Base-by-base conservation (phyloP, 1,139 yeast genomes). In the Pichia sp. region DNA sequence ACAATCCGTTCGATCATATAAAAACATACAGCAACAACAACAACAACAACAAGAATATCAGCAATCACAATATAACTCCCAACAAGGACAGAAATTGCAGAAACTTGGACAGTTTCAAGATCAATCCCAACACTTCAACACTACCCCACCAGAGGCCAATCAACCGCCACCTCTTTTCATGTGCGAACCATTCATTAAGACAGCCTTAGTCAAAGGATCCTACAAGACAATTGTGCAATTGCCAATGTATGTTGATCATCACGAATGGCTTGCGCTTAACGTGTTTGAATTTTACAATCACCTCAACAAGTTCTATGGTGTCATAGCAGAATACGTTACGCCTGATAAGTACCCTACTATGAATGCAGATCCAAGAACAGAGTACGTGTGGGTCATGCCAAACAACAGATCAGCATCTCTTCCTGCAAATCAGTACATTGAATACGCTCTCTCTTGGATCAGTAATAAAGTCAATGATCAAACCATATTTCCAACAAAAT, bases 171-270 rank as follows among this genome's bases (percentile, higher is more conserved):
- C 88, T 10, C 66, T 82, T 33, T 91, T 87, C 55, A 59, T 91
- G 51, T 81, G 94, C 55, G 96, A 88, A 49, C 97, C 97, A 12
- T 93, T 84, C 59, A 93, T 88, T 6, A 80, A 88, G 44, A 85
- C 96, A 0, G 94, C 97, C 0, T 66, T 91, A 31, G 98, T 93
- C 23, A 91, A 91, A 54, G 99, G 99, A n/a, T 84, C 95, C 1
- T 93, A 87, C 64, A 87, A 84, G 52, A 88, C 98, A 1, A 91
- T 91, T 46, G 97, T 91, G 2, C 95, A 85, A 56, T 68, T 86
- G 22, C 98, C 99, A 18, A 86, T 85, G 56, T 91, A 88, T 54
- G 97, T 93, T 18, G 97, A 93, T 53, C 70, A 75, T 44, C 84
- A 88, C 35, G 99, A 91, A 58, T 91, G 99, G 99, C 68, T 91